Percentiles rank a stretch among this genome's conserved stretches.
Evolutionary conservation across 257 asterid genomes (phyloP).

Genomic region (Nicotiana benthamiana): DNA sequence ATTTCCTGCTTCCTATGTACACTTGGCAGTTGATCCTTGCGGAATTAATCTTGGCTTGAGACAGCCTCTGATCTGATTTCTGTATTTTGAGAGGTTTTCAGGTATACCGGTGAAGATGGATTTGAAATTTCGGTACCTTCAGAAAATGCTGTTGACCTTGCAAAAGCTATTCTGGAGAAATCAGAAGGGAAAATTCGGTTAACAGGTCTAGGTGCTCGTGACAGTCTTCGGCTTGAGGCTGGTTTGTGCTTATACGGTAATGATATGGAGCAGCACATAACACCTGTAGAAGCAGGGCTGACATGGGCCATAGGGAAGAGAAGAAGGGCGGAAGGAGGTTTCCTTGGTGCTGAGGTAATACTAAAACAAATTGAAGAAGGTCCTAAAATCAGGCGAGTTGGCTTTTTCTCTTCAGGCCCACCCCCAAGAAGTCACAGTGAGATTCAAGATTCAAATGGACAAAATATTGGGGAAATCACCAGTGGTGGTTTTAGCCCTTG

Average conservation of each 20-base stretch:
- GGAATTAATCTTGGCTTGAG: not conserved
- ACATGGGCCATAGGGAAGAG: constrained; percentile 98
- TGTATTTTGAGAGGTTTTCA: constrained; percentile 23
- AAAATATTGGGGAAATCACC: constrained; percentile 79
- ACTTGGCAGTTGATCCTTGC: not conserved
- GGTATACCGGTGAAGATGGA: constrained; percentile 99
- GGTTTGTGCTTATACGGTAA: constrained; percentile 92
- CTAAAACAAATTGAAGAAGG: constrained; percentile 79
- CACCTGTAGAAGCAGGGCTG: constrained; percentile 94
- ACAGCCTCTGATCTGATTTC: not conserved
- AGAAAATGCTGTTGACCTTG: constrained; percentile 80
- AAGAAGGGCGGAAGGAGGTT: constrained; percentile 95
- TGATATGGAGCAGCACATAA: constrained; percentile 96
- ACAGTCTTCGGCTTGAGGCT: constrained; percentile 96
- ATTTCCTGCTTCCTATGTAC: not conserved
- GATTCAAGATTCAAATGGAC: constrained; percentile 76
- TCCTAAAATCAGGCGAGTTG: constrained; percentile 76
- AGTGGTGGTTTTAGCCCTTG: constrained; percentile 99
- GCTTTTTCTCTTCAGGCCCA: constrained; percentile 76
- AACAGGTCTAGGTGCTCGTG: constrained; percentile 92
- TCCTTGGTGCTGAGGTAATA: constrained; percentile 84
- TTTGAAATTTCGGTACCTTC: constrained; percentile 95
- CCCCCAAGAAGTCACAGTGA: constrained; percentile 93
- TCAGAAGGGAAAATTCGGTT: constrained; percentile 80
- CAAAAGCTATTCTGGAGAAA: constrained; percentile 86